Base-by-base conservation (phyloP, 441 rosid genomes). In the Gossypium gossypioides region DNA sequence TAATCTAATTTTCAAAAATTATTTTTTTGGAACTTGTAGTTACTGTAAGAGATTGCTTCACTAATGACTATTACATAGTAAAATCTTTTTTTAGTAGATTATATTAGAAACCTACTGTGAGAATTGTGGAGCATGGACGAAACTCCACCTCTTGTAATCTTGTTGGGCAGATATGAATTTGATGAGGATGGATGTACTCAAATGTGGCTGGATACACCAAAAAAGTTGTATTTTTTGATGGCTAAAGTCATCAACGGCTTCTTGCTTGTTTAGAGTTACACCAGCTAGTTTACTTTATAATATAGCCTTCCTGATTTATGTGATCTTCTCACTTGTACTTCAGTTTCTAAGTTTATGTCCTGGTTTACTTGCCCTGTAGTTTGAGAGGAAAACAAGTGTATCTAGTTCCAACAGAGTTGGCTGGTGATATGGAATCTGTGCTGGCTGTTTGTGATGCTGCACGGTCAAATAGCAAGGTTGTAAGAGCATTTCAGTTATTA, bases 371-470 rank as follows among this genome's bases (percentile, higher is more conserved):
- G n/a, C 59, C 75, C 3, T 62, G 77, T 78, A 96, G 99, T 75
- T 83, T 96, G 78, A 90, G 93, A 18, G 96, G 97, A 71, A 96
- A 96, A 80, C 98, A 93, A 65, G 76, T 83, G 61, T 82, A 79
- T 84, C 92, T 80, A 73, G 85, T 96, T 81, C 91, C 98, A 56
- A 82, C 75, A 10, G 92, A 87, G 75, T 83, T 85, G 71, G 86
- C 91, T 44, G 96, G 97, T 72, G 90, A 84, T 58, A 85, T 82
- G 76, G 91, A 89, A 61, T 81, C 84, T 84, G 91, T 93, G 68
- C 72, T 96, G 86, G 90, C 97, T 76, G 80, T 96, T 78, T 89
- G 85, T 77, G 87, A 81, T 79, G 84, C 88, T 74, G 88, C 83
- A 22, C 87, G 85, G 65, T 65, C 87, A 76, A 83, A 73, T 78